Conservation (phyloP, 352 stramenopile genomes). For the Peronospora belbahrii region DNA sequence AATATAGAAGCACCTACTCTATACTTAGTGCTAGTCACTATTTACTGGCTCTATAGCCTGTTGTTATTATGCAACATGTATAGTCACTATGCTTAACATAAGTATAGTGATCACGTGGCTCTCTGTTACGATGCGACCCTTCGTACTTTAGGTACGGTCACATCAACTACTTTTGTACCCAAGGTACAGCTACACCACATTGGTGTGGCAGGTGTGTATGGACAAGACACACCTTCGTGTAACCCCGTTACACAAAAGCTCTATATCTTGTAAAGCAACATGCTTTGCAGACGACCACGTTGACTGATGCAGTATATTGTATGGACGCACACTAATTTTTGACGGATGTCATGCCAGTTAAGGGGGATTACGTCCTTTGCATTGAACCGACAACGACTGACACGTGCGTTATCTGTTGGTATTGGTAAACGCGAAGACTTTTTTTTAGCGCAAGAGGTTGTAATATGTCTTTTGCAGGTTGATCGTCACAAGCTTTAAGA, state of each 20-base stretch:
- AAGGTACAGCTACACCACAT: no score
- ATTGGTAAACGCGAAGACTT: neutral
- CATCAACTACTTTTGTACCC: no score
- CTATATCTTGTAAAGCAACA: constrained; percentile 9
- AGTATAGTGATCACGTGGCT: no score
- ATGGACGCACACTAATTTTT: constrained; percentile 30
- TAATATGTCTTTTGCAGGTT: constrained; percentile 24
- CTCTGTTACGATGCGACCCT: no score
- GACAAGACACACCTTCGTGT: no score
- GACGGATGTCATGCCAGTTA: constrained; percentile 49
- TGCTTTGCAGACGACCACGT: constrained; percentile 2
- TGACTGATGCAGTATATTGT: constrained; percentile 27
- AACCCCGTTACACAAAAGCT: constrained; percentile 10
- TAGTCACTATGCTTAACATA: no score
- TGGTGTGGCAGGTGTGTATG: no score
- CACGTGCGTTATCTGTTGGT: constrained; percentile 23
- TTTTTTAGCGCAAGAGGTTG: neutral
- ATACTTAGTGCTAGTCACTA: no score
- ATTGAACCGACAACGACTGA: constrained; percentile 34
- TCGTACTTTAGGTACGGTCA: no score
- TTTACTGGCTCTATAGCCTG: no score
- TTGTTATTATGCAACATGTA: no score
- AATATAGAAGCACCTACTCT: no score
- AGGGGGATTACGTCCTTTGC: constrained; percentile 69
- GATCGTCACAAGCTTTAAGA: constrained; percentile 41